These are phyloP conservation scores for Myochromella boudieri DNA, from an alignment of 768 basidiomycete genomes.

Conservation along the genomic window DNA sequence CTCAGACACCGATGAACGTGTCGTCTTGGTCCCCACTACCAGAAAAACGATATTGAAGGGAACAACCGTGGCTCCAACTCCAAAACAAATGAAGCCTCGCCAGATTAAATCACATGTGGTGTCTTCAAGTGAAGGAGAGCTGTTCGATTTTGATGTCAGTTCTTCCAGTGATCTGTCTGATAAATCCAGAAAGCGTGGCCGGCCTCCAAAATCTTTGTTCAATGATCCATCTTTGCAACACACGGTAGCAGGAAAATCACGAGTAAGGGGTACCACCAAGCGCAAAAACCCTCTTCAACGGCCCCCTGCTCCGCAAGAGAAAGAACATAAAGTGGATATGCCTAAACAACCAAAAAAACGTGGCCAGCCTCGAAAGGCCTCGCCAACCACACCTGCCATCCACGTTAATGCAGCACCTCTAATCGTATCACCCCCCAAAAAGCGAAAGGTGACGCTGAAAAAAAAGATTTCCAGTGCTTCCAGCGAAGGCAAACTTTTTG, in stretches of 20 bases:
- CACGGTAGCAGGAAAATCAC: too few relatives aligned
- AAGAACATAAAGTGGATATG: too few relatives aligned
- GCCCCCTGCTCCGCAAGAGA: too few relatives aligned
- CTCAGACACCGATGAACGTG: constrained; percentile 22
- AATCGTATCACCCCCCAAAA: not conserved
- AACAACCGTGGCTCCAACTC: constrained; percentile 12
- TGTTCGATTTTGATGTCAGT: constrained; percentile 25
- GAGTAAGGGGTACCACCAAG: too few relatives aligned
- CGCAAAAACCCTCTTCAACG: too few relatives aligned
- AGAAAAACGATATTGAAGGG: constrained; percentile 4
- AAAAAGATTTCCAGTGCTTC: constrained; percentile 2
- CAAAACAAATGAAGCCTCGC: constrained; percentile 3
- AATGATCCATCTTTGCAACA: too few relatives aligned
- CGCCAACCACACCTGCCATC: not conserved
- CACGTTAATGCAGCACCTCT: not conserved
- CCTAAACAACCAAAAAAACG: not conserved
- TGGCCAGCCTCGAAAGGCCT: constrained; percentile 1
- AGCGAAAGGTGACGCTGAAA: not conserved
- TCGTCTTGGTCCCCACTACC: not conserved
- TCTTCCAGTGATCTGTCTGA: constrained; percentile 17
- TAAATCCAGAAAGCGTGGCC: constrained; percentile 25
- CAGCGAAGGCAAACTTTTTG: constrained; percentile 8
- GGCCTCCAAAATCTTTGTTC: constrained; percentile 15
- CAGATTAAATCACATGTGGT: constrained; percentile 10
- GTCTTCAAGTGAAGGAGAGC: constrained; percentile 27